Evolutionary conservation across 108 stramenopile genomes (phyloP).

Genomic region (Nitzschia palea): DNA sequence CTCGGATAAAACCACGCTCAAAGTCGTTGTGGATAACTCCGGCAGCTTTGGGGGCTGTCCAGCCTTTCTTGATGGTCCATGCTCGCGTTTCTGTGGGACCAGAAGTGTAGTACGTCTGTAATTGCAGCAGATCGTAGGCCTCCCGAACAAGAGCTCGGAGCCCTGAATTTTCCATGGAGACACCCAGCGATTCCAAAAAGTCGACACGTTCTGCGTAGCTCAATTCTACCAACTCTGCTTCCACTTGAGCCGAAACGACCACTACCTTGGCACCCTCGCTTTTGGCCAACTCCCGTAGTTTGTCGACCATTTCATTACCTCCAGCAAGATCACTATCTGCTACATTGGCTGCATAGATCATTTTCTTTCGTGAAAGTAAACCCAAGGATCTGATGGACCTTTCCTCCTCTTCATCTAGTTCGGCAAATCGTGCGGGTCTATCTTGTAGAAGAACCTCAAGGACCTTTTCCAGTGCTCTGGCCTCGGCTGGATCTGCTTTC

Average conservation of each 20-base stretch:
- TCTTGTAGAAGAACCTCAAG: slow-evolving; percentile 62
- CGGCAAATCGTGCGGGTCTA: slow-evolving; percentile 83
- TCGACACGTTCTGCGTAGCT: slow-evolving; percentile 77
- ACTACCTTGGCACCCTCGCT: slow-evolving; percentile 89
- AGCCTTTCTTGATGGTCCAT: slow-evolving; percentile 95
- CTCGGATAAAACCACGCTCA: slow-evolving; percentile 97
- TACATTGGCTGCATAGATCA: slow-evolving; percentile 98
- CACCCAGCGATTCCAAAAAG: slow-evolving; percentile 89
- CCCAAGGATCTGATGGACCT: slow-evolving; percentile 74
- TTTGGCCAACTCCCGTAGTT: slow-evolving; percentile 69
- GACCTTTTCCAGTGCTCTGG: slow-evolving; percentile 86
- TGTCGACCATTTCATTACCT: slow-evolving; percentile 89
- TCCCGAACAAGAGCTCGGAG: slow-evolving; percentile 87
- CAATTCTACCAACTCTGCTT: slow-evolving; percentile 92
- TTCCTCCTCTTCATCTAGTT: slow-evolving; percentile 83
- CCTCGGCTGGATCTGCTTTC: slow-evolving; percentile 70
- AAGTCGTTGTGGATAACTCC: slow-evolving; percentile 99
- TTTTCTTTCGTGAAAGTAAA: slow-evolving; percentile 89
- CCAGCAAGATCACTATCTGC: slow-evolving; percentile 93
- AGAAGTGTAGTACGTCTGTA: slow-evolving; percentile 96
- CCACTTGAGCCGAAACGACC: slow-evolving; percentile 96
- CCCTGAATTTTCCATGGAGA: slow-evolving; percentile 85
- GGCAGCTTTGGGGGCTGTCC: slow-evolving; percentile 94
- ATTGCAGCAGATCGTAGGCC: slow-evolving; percentile 86
- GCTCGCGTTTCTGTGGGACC: slow-evolving; percentile 96